Percentiles rank a stretch among this genome's conserved stretches.
Conservation (phyloP, 768 basidiomycete genomes). For the Podaxis pistillaris region DNA sequence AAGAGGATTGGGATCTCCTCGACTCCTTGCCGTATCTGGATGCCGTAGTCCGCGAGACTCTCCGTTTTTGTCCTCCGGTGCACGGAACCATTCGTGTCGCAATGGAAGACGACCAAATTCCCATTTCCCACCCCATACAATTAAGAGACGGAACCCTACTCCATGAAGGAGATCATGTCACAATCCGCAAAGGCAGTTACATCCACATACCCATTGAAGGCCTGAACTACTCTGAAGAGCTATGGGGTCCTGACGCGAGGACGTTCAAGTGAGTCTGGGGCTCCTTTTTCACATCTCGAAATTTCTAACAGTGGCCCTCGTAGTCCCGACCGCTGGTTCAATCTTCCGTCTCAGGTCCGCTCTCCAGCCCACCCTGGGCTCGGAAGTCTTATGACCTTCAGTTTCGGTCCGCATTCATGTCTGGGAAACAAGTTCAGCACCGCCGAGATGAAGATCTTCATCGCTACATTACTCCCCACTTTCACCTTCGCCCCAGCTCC, state of each 20-base stretch:
- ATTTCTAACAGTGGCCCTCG: background rate
- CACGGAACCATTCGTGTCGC: slow-evolving; percentile 60
- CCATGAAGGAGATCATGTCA: slow-evolving; percentile 25
- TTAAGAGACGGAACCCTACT: slow-evolving; percentile 38
- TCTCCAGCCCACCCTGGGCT: slow-evolving; percentile 43
- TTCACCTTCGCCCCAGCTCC: slow-evolving; percentile 46
- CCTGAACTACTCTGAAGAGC: slow-evolving; percentile 45
- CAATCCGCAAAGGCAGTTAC: slow-evolving; percentile 52
- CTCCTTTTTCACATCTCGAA: background rate
- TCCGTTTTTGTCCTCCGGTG: slow-evolving; percentile 55
- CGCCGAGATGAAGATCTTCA: slow-evolving; percentile 49
- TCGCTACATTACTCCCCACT: slow-evolving; percentile 41
- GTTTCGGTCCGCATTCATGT: slow-evolving; percentile 49
- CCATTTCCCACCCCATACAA: slow-evolving; percentile 43
- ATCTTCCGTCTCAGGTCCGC: slow-evolving; percentile 34
- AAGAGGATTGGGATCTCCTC: slow-evolving; percentile 31
- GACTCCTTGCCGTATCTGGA: slow-evolving; percentile 53
- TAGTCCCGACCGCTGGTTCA: slow-evolving; percentile 44
- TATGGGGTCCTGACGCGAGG: slow-evolving; percentile 54
- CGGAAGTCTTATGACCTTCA: slow-evolving; percentile 52
- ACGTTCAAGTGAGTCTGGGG: slow-evolving; percentile 49
- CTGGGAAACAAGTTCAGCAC: slow-evolving; percentile 48
- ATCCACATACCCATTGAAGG: slow-evolving; percentile 61
- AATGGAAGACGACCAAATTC: slow-evolving; percentile 50
- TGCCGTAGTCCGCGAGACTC: slow-evolving; percentile 53